Conservation (phyloP, 352 stramenopile genomes). For the Globisporangium takayamanum region DNA sequence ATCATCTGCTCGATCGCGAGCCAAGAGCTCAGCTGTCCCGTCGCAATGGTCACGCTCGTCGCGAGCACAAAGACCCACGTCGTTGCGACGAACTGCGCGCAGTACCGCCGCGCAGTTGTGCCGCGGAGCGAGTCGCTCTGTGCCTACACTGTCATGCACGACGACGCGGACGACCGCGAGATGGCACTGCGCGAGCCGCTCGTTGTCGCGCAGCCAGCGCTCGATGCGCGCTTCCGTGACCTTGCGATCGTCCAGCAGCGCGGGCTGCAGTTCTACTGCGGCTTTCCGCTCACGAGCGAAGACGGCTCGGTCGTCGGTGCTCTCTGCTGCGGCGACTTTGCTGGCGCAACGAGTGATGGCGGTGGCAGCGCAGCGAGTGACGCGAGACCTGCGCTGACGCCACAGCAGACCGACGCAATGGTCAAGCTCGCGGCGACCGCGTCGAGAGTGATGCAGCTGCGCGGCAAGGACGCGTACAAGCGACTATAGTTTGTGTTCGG, state of each 20-base stretch:
- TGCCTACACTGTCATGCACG: slow-evolving; percentile 11
- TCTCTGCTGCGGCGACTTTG: slow-evolving; percentile 17
- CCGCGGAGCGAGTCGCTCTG: slow-evolving; percentile 12
- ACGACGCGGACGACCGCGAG: neutral
- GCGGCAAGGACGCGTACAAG: slow-evolving; percentile 10
- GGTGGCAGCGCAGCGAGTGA: neutral
- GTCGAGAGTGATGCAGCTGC: slow-evolving; percentile 16
- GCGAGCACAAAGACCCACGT: slow-evolving; percentile 8
- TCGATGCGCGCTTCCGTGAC: slow-evolving; percentile 13
- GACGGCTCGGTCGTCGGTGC: slow-evolving; percentile 12
- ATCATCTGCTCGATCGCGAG: slow-evolving; percentile 19
- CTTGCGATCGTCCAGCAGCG: slow-evolving; percentile 10
- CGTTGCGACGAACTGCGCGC: slow-evolving; percentile 11
- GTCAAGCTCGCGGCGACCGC: slow-evolving; percentile 12
- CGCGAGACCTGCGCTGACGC: neutral
- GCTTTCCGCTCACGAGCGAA: slow-evolving; percentile 12
- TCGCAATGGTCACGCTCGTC: slow-evolving; percentile 18
- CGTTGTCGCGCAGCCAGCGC: slow-evolving; percentile 5
- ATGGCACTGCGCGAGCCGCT: slow-evolving; percentile 1
- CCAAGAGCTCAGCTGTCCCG: slow-evolving; percentile 9
- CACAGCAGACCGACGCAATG: slow-evolving; percentile 10
- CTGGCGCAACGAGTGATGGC: too few species aligned
- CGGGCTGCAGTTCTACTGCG: slow-evolving; percentile 15
- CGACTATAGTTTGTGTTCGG: neutral
- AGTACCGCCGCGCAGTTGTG: slow-evolving; percentile 4